These are phyloP conservation scores for Gracilaria gracilis DNA, from an alignment of 23 red algal genomes.

Conservation along the genomic window DNA sequence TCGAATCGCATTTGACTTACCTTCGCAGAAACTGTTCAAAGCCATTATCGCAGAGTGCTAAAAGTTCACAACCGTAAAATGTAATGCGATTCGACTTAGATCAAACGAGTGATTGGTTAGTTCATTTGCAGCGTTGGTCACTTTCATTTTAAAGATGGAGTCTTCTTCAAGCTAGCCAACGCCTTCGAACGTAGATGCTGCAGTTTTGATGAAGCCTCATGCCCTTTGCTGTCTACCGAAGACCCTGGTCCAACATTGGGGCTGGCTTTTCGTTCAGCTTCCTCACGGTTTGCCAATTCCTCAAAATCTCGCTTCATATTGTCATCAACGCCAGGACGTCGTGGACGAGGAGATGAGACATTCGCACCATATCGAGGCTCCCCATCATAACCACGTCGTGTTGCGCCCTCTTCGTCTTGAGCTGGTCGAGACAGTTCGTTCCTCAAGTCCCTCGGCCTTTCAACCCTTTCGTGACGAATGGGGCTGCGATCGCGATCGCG, in stretches of 20 bases:
- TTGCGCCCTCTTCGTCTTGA: background rate
- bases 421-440: constrained; percentile 8
- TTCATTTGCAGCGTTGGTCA: constrained; percentile 22
- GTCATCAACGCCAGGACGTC: background rate
- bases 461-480: background rate
- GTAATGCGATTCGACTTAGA: background rate
- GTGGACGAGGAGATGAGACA: background rate
- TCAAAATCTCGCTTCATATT: background rate
- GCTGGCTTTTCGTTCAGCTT: background rate
- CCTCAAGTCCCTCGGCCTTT: constrained; percentile 8
- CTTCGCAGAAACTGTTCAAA: constrained; percentile 5
- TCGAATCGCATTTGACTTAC: constrained; percentile 7
- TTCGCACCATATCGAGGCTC: background rate
- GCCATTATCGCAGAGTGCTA: too few species aligned
- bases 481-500: constrained; percentile 13
- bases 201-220: constrained; percentile 15
- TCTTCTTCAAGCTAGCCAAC: constrained; percentile 46
- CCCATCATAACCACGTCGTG: background rate
- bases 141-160: constrained; percentile 17
- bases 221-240: constrained; percentile 28
- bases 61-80: background rate
- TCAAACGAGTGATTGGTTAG: constrained; percentile 22
- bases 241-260: constrained; percentile 5
- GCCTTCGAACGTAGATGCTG: constrained; percentile 40
- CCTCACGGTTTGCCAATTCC: background rate